Percentiles rank a stretch among this genome's conserved stretches.
These are phyloP conservation scores for Fragaria vesca DNA, from an alignment of 306 rosid species.

Conservation along the genomic window DNA sequence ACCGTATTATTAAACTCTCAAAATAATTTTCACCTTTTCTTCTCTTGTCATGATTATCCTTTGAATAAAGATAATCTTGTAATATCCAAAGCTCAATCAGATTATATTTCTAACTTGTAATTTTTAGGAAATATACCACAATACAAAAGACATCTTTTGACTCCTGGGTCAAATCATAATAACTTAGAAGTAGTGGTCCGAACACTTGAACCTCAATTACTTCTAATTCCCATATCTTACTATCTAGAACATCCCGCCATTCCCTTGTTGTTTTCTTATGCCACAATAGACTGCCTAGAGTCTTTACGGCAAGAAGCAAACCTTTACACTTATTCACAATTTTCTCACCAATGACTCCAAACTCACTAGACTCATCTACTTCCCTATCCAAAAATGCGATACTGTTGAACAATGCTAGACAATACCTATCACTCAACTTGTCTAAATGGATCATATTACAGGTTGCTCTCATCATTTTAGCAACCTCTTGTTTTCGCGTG, in stretches of 20 bases:
- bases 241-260: slow-evolving; percentile 12
- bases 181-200: neutral
- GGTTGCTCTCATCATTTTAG: slow-evolving; percentile 3
- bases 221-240: slow-evolving; percentile 17
- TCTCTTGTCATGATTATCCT: neutral
- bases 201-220: neutral
- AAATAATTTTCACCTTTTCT: neutral
- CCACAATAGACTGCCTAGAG: slow-evolving; percentile 15
- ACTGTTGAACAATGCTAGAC: neutral
- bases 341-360: neutral
- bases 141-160: neutral
- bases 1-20: neutral
- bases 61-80: neutral
- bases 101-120: neutral
- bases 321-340: slow-evolving; percentile 12
- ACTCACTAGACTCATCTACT: neutral
- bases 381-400: neutral
- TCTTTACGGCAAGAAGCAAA: slow-evolving; percentile 21
- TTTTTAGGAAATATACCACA: neutral
- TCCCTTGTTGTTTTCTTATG: neutral
- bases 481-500: slow-evolving; percentile 14
- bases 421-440: neutral
- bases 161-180: neutral
- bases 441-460: neutral
- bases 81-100: neutral